These are phyloP conservation scores for Ustilago trichophora DNA, from an alignment of 1,284 basidiomycete genomes.

Conservation along the genomic window DNA sequence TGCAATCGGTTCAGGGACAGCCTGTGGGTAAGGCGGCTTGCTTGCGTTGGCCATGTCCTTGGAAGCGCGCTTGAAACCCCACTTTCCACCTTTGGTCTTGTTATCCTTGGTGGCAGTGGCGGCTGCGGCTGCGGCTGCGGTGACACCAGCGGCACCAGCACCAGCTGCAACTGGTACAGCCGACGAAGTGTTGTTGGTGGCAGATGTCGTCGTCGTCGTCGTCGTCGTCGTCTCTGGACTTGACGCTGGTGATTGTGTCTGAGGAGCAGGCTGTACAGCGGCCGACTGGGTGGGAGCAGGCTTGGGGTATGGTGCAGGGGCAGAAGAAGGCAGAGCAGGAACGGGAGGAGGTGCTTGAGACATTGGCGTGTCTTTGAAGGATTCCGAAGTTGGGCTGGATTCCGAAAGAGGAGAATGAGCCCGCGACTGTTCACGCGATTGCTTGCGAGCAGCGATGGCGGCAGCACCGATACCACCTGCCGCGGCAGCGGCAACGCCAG, in stretches of 20 bases:
- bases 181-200: not conserved
- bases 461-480: slow-evolving; percentile 40
- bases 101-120: slow-evolving; percentile 10
- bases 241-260: not conserved
- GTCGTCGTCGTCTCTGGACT: no score
- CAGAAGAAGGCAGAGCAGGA: slow-evolving; percentile 28
- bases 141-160: slow-evolving; percentile 3
- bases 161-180: slow-evolving; percentile 3
- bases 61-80: slow-evolving; percentile 45
- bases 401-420: slow-evolving; percentile 29
- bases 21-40: slow-evolving; percentile 37
- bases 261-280: not conserved
- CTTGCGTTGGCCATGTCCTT: slow-evolving; percentile 20
- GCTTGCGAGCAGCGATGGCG: slow-evolving; percentile 40
- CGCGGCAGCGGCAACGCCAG: slow-evolving; percentile 21
- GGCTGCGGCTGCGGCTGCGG: slow-evolving; percentile 5
- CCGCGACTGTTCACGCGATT: slow-evolving; percentile 37
- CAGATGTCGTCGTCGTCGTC: no score
- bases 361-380: slow-evolving; percentile 23
- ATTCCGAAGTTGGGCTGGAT: slow-evolving; percentile 26
- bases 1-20: slow-evolving; percentile 17
- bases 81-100: slow-evolving; percentile 37
- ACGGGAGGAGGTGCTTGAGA: slow-evolving; percentile 37
- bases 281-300: not conserved
- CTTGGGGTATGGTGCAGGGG: not conserved